These are phyloP conservation scores for Eucalyptus tenuipes DNA, from an alignment of 345 rosid species.

Conservation along the genomic window DNA sequence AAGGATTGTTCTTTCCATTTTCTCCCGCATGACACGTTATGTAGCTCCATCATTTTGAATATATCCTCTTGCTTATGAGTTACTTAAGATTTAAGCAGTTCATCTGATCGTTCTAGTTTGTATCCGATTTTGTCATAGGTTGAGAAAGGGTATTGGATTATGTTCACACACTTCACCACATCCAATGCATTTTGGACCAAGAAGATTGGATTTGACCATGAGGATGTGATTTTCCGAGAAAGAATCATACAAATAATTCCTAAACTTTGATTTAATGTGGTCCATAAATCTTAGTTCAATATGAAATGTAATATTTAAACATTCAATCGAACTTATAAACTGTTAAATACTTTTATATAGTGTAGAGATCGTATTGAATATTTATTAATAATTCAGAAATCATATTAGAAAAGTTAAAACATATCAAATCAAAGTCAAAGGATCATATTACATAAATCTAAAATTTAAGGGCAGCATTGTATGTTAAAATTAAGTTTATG, in stretches of 20 bases:
- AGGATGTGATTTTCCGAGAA: not conserved
- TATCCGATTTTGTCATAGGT: not conserved
- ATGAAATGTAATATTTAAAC: rapidly evolving
- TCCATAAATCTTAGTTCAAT: rapidly evolving
- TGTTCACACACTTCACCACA: not conserved
- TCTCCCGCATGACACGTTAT: not conserved
- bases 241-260: not conserved
- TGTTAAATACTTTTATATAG: not conserved
- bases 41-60: not conserved
- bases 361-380: rapidly evolving
- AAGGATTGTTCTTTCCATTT: not conserved
- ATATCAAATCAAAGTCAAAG: not conserved
- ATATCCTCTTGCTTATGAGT: not conserved
- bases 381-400: not conserved
- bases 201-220: not conserved
- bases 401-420: not conserved
- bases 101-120: not conserved
- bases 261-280: not conserved
- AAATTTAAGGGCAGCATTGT: rapidly evolving
- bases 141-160: not conserved
- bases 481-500: not conserved
- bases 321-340: rapidly evolving
- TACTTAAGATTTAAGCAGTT: not conserved
- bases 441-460: rapidly evolving
- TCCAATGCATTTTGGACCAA: not conserved